phyloP scores from a whole-genome alignment of 192 early-diverging fungal genomes.

The Rhizophagus clarus region DNA sequence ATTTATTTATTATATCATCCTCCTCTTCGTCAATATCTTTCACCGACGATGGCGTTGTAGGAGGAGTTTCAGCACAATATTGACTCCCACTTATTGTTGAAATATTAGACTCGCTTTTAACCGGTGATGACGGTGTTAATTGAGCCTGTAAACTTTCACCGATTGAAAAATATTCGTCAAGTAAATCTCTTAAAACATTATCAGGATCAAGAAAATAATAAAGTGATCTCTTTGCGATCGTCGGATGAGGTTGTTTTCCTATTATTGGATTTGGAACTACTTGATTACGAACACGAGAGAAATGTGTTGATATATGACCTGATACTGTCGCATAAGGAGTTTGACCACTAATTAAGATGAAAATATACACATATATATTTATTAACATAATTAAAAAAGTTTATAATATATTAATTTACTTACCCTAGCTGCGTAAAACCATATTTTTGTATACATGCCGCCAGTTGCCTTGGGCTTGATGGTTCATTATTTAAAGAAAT shows the following conservation, averaged over 20 bases:
- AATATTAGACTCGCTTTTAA: neutral
- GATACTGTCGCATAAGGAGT: slow-evolving; percentile 11
- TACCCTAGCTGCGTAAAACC: slow-evolving; percentile 78
- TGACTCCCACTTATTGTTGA: neutral
- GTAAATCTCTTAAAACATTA: neutral
- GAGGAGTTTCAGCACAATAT: neutral
- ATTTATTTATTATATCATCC: neutral
- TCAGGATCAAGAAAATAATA: slow-evolving; percentile 11
- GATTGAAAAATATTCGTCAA: neutral
- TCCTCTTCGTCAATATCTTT: neutral
- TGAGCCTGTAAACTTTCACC: neutral
- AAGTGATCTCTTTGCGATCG: slow-evolving; percentile 4
- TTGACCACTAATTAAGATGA: slow-evolving; percentile 27
- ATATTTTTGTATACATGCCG: slow-evolving; percentile 75
- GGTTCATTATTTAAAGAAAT: slow-evolving; percentile 76
- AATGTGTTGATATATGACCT: slow-evolving; percentile 13
- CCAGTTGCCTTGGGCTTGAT: slow-evolving; percentile 80
- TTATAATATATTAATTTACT: slow-evolving; percentile 34
- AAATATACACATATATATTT: too few species aligned
- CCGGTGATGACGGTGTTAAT: neutral
- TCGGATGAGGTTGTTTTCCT: neutral
- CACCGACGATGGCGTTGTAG: neutral
- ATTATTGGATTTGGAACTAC: neutral
- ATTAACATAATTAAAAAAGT: too few species aligned
- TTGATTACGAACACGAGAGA: neutral